A percentile compares a stretch with the other conserved stretches of the same genome.
Conservation (phyloP, 1,139 yeast species). For the Magnusiomyces clavatus region DNA sequence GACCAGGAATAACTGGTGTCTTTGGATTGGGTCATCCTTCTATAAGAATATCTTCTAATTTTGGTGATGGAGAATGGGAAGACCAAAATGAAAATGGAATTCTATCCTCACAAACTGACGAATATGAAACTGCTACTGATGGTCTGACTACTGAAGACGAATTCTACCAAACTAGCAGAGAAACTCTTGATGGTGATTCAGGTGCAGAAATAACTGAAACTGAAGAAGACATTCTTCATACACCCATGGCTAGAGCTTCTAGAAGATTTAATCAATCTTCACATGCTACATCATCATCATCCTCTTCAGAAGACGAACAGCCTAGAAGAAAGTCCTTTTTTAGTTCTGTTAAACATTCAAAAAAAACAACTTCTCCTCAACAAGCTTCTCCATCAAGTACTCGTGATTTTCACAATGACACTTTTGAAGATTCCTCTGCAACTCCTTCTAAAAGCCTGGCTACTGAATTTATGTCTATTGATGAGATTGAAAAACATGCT, state of each 20-base stretch:
- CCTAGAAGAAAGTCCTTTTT: no score
- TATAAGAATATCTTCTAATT: no score
- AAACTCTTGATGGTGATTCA: constrained; percentile 25
- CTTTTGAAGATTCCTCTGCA: background rate
- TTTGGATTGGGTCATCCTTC: no score
- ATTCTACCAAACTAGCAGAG: constrained; percentile 27
- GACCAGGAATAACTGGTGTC: no score
- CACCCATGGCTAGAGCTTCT: no score
- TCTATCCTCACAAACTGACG: no score
- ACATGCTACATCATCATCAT: background rate
- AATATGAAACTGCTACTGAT: constrained; percentile 25
- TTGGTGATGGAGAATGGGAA: no score
- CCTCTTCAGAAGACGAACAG: background rate
- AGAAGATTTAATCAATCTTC: background rate
- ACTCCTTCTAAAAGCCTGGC: constrained; percentile 18
- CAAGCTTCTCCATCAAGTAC: no score
- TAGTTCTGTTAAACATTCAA: no score
- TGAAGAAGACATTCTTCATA: background rate
- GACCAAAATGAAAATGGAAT: no score
- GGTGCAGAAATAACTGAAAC: constrained; percentile 19
- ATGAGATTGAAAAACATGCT: constrained; percentile 44
- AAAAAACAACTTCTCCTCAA: no score
- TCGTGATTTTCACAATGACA: no score
- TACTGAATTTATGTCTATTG: constrained; percentile 29
- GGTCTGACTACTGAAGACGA: constrained; percentile 29